phyloP scores from a whole-genome alignment of 768 basidiomycete species.

The Scleroderma citrinum region DNA sequence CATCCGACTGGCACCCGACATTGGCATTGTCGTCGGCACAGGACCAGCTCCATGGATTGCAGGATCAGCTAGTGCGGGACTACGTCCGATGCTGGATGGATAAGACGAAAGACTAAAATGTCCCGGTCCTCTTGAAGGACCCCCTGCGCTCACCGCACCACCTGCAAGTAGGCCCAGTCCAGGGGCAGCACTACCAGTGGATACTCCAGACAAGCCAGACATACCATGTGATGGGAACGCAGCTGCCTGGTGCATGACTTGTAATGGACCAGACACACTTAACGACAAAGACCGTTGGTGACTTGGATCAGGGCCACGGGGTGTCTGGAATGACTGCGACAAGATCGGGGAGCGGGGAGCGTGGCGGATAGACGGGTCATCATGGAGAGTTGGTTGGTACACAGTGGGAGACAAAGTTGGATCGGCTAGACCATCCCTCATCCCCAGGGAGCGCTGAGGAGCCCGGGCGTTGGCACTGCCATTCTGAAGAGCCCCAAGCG shows the following conservation, averaged over 20 bases:
- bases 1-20: not conserved
- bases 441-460: not conserved
- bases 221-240: not conserved
- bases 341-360: not conserved
- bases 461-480: not conserved
- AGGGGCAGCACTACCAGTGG: not conserved
- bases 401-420: not conserved
- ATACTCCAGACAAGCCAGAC: not conserved
- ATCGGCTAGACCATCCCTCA: not conserved
- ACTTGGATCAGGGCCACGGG: constrained; percentile 3
- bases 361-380: not conserved
- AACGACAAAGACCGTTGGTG: constrained; percentile 12
- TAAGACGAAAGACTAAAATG: not conserved
- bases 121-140: not conserved
- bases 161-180: no score
- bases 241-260: constrained; percentile 4
- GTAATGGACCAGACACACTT: constrained; percentile 11
- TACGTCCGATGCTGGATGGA: not conserved
- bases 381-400: not conserved
- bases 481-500: constrained; percentile 18
- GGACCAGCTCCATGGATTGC: not conserved
- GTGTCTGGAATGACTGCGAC: not conserved
- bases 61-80: not conserved
- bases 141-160: not conserved
- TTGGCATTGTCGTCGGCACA: not conserved